phyloP scores from a whole-genome alignment of 129 eudicot genomes.

The Scalesia atractyloides region DNA sequence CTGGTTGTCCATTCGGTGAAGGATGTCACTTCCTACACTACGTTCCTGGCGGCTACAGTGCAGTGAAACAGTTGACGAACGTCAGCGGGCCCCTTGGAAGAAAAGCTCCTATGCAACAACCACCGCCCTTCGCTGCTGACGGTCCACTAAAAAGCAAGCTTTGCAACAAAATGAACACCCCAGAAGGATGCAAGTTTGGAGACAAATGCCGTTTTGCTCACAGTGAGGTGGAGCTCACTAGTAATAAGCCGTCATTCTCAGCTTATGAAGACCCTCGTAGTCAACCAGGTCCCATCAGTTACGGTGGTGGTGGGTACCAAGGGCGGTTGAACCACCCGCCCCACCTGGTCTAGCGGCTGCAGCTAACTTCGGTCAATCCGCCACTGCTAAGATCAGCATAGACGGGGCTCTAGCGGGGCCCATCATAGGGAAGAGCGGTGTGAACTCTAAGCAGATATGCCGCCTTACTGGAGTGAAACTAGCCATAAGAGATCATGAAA shows the following conservation, averaged over 20 bases:
- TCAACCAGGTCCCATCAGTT: constrained; percentile 37
- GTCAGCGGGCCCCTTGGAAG: constrained; percentile 42
- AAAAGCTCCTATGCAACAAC: constrained; percentile 40
- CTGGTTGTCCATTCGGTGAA: constrained; percentile 78
- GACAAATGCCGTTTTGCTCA: constrained; percentile 75
- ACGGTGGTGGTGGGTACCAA: constrained; percentile 42
- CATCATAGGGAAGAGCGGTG: constrained; percentile 68
- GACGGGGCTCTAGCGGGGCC: constrained; percentile 74
- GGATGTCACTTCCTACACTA: constrained; percentile 74
- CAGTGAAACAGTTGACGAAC: constrained; percentile 51
- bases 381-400: constrained; percentile 76
- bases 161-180: constrained; percentile 61
- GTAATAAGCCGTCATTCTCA: constrained; percentile 29
- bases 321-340: constrained; percentile 36
- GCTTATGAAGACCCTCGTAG: constrained; percentile 49
- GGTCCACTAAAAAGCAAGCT: constrained; percentile 56
- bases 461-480: constrained; percentile 68
- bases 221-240: constrained; percentile 55
- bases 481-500: constrained; percentile 63
- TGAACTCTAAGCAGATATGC: constrained; percentile 67
- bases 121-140: constrained; percentile 45
- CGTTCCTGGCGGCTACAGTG: constrained; percentile 69
- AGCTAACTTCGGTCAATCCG: constrained; percentile 68
- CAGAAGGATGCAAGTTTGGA: constrained; percentile 79
- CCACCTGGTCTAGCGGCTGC: constrained; percentile 47